phyloP scores from a whole-genome alignment of 163 green algal genomes.

The Prototheca stagnorum region DNA sequence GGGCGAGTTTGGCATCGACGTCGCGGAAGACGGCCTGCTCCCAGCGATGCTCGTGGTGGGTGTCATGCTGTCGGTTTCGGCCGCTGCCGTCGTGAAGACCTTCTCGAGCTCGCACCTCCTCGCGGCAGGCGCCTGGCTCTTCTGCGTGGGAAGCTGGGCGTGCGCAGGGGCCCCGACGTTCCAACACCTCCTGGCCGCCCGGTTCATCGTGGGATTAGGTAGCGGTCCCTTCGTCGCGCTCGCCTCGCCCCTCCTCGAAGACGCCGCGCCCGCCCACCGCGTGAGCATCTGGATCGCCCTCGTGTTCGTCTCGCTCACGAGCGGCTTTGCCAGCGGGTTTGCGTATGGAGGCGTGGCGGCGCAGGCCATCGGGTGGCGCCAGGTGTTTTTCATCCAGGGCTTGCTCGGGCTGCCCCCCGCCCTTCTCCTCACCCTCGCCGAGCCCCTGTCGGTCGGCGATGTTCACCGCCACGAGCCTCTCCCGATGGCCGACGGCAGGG shows the following conservation, averaged over 20 bases:
- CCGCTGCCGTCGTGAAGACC: not conserved
- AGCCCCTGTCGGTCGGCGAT: not conserved
- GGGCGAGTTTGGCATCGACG: conserved; percentile 10
- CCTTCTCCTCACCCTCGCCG: not conserved
- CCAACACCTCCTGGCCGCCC: not conserved
- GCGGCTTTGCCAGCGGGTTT: conserved; percentile 8
- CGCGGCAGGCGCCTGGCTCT: conserved; percentile 1
- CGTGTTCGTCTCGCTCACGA: conserved; percentile 11
- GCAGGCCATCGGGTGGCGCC: conserved; percentile 3
- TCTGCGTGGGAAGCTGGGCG: not conserved
- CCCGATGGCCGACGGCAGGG: no score
- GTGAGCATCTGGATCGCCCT: conserved; percentile 6
- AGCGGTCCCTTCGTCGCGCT: conserved; percentile 12
- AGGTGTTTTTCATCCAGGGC: not conserved
- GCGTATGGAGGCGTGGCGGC: conserved; percentile 1
- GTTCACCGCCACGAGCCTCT: no score
- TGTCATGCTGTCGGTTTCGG: not conserved
- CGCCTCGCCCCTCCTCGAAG: conserved; percentile 6
- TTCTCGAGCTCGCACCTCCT: conserved; percentile 7
- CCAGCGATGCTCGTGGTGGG: conserved; percentile 1
- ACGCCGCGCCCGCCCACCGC: not conserved
- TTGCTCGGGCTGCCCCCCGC: conserved; percentile 6
- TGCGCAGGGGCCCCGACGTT: conserved; percentile 3
- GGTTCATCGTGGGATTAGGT: conserved; percentile 1
- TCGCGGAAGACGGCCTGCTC: conserved; percentile 5